phyloP scores from a whole-genome alignment of 2,329 filamentous ascomycete species.

The Exserohilum turcica region DNA sequence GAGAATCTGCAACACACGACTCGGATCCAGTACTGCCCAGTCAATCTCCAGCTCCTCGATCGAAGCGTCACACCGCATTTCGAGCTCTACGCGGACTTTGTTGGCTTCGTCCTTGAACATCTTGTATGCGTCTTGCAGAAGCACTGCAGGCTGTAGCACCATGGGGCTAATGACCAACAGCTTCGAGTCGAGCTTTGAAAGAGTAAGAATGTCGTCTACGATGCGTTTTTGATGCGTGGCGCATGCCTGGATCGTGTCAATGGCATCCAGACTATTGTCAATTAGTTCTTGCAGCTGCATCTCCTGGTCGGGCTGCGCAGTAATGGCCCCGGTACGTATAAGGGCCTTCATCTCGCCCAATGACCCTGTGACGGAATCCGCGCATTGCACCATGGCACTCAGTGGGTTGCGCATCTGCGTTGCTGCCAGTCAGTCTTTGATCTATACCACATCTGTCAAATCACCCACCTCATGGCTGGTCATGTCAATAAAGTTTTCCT shows the following conservation, averaged over 20 bases:
- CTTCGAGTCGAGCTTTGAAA: conserved; percentile 28
- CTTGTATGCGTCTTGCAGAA: conserved; percentile 26
- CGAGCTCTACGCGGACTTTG: conserved; percentile 16
- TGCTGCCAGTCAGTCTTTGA: background rate
- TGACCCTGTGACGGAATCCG: conserved; percentile 23
- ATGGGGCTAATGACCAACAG: conserved; percentile 29
- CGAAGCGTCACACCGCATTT: conserved; percentile 16
- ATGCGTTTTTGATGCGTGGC: conserved; percentile 40
- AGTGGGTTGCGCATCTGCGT: conserved; percentile 35
- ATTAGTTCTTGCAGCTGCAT: conserved; percentile 9
- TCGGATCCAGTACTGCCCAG: conserved; percentile 19
- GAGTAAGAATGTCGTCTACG: conserved; percentile 30
- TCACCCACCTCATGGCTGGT: conserved; percentile 23
- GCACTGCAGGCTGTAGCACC: conserved; percentile 15
- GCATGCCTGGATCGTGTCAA: conserved; percentile 34
- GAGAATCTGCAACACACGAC: conserved; percentile 28
- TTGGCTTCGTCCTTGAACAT: conserved; percentile 32
- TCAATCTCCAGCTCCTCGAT: conserved; percentile 18
- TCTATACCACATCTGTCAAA: background rate
- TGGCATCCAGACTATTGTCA: conserved; percentile 19
- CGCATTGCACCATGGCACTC: conserved; percentile 35
- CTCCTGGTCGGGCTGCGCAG: background rate
- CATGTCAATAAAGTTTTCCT: conserved; percentile 35
- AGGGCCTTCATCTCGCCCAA: conserved; percentile 8
- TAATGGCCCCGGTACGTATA: background rate